Conservation (phyloP, 805 yeast genomes). For the Kluyveromyces wickerhamii region DNA sequence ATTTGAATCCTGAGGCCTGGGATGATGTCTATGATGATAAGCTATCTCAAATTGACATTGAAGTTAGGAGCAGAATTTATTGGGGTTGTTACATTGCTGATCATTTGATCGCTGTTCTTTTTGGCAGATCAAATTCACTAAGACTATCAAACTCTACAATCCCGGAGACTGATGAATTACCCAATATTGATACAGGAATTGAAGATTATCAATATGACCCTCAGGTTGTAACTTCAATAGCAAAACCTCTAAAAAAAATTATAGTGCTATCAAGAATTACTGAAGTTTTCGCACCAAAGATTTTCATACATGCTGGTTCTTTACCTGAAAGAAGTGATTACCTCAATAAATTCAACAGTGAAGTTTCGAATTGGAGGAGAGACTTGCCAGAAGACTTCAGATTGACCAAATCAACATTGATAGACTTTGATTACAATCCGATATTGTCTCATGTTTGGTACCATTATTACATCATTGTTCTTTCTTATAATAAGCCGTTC, state of each 20-base stretch:
- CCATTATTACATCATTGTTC: constrained; percentile 46
- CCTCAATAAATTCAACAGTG: constrained; percentile 35
- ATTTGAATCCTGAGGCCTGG: constrained; percentile 50
- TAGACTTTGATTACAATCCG: constrained; percentile 38
- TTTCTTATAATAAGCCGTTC: constrained; percentile 52
- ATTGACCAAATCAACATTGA: constrained; percentile 38
- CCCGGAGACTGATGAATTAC: constrained; percentile 47
- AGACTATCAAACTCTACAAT: constrained; percentile 49
- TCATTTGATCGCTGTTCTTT: constrained; percentile 45
- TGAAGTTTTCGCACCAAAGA: constrained; percentile 23
- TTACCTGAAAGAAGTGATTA: constrained; percentile 32
- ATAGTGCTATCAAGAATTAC: constrained; percentile 32
- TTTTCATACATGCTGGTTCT: constrained; percentile 18
- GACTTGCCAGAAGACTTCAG: constrained; percentile 36
- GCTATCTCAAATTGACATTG: constrained; percentile 39
- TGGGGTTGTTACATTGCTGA: constrained; percentile 60
- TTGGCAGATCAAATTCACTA: constrained; percentile 48
- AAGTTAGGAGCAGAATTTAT: constrained; percentile 47
- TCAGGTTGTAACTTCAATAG: constrained; percentile 16
- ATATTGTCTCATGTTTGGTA: constrained; percentile 40
- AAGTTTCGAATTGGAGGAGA: constrained; percentile 40
- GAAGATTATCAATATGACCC: constrained; percentile 41
- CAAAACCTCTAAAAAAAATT: constrained; percentile 31
- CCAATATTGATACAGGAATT: constrained; percentile 48
- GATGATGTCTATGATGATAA: constrained; percentile 32